Conservation (phyloP, 371 early-diverging fungal species). For the Circinella minor region DNA sequence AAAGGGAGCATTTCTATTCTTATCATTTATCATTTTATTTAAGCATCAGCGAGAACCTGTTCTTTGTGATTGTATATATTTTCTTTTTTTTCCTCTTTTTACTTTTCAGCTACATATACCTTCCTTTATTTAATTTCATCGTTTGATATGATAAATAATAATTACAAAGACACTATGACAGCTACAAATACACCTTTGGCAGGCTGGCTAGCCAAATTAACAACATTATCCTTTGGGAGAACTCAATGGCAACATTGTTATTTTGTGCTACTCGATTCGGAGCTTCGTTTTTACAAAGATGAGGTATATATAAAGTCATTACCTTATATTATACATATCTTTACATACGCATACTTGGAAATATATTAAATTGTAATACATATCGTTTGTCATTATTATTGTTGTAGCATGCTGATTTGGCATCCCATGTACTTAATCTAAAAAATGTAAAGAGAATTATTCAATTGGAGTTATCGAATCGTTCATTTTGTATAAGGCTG, state of each 20-base stretch:
- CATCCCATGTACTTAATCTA: constrained; percentile 9
- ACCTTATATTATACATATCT: too few species aligned
- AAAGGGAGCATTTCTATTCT: too few species aligned
- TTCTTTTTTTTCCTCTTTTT: not conserved
- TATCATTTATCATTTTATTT: too few species aligned
- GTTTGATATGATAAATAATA: constrained; percentile 5
- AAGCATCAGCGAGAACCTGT: too few species aligned
- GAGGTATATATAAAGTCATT: constrained; percentile 17
- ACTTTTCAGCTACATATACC: not conserved
- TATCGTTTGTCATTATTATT: too few species aligned
- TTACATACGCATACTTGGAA: too few species aligned
- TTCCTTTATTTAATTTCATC: constrained; percentile 1
- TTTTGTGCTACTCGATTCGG: constrained; percentile 41
- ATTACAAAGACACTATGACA: not conserved
- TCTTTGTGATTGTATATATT: not conserved
- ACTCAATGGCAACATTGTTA: constrained; percentile 39
- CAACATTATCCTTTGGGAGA: constrained; percentile 14
- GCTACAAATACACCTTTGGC: constrained; percentile 8
- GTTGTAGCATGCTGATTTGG: constrained; percentile 4
- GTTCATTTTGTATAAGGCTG: constrained; percentile 24
- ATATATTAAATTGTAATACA: too few species aligned
- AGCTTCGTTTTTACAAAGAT: constrained; percentile 42
- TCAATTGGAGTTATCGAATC: not conserved
- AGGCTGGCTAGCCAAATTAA: constrained; percentile 17
- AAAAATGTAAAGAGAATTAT: not conserved